Evolutionary conservation across 2,329 filamentous ascomycete genomes (phyloP), one percentile per base, ranked within the genome.

Genomic region (Botryosphaeria dothidea): DNA sequence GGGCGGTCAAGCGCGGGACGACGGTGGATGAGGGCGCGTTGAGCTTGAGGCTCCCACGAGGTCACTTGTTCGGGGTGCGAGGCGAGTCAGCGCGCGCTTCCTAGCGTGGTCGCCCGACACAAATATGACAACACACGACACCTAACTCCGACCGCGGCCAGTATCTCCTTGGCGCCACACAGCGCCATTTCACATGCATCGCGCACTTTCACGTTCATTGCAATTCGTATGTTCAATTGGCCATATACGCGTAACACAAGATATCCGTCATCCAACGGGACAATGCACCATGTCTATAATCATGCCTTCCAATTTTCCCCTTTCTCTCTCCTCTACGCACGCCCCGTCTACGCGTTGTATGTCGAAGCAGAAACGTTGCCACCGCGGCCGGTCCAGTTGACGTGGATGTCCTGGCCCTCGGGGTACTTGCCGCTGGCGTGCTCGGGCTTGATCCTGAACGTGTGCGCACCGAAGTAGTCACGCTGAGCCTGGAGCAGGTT

Each of bases 351-450:
- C 85, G 92, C 95, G 83, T 93, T 91, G 87, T 99, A 99, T 73
- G 93, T 98, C 61, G 93, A 97, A 75, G 95, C 95, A 73, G 93
- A 97, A 71, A 99, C 91, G 79, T 98, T 95, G 77, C 95, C 95
- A 78, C 95, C 95, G 80, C 95, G 91, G 75, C 95, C 95, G 73
- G 95, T 99, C 95, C 95, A 99, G 92, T 99, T 99, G 81, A 98
- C 93, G 88, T 99, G 95, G 78, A 94, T 95, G 81, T 98, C 88
- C 84, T 93, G 84, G 80, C 90, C 92, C 73, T 85, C 88, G 71
- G 89, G 90, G 85, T 96, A 96, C 83, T 92, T 93, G 66, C 84
- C 88, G 80, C 75, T 84, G 70, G 81, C 82, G 71, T 70, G 78
- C 73, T 84, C 80, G 49, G 82, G 81, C 81, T 84, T 84, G 78